phyloP scores from a whole-genome alignment of 192 early-diverging fungal species.

The Haplosporangium gracile region DNA sequence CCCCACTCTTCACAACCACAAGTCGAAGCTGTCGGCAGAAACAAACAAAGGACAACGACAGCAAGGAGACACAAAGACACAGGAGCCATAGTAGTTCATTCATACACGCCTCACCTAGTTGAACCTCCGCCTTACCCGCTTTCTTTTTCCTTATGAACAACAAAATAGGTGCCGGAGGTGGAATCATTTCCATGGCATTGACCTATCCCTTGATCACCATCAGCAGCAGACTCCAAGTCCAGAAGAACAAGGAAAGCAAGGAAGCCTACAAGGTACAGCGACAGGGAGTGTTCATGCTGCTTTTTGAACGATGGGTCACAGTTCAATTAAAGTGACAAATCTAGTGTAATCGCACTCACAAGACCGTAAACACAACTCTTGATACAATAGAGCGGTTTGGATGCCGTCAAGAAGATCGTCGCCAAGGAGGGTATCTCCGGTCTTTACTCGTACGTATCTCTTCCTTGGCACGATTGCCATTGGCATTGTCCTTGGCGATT shows the following conservation, averaged over 20 bases:
- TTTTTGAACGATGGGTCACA: neutral
- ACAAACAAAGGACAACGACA: neutral
- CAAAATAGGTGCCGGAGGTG: constrained; percentile 81
- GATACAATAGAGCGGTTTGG: constrained; percentile 63
- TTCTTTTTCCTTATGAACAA: neutral
- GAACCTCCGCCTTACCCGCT: neutral
- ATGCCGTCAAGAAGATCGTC: constrained; percentile 91
- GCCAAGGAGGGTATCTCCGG: constrained; percentile 89
- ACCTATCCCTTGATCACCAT: constrained; percentile 92
- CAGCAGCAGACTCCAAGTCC: constrained; percentile 86
- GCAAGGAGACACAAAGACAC: too few relatives aligned
- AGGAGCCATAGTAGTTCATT: too few relatives aligned
- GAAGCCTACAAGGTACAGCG: constrained; percentile 71
- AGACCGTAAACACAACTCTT: neutral
- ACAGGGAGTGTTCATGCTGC: neutral
- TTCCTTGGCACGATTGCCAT: neutral
- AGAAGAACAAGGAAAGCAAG: constrained; percentile 71
- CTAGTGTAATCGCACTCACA: neutral
- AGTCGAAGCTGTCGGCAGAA: neutral
- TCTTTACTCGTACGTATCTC: constrained; percentile 85
- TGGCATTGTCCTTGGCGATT: neutral
- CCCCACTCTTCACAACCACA: neutral
- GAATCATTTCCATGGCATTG: constrained; percentile 92
- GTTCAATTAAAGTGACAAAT: constrained; percentile 43
- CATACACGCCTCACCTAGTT: neutral